Evolutionary conservation across 179 eudicot genomes (phyloP), one percentile per base, ranked within the genome.

Genomic region (Beta macrorhiza): DNA sequence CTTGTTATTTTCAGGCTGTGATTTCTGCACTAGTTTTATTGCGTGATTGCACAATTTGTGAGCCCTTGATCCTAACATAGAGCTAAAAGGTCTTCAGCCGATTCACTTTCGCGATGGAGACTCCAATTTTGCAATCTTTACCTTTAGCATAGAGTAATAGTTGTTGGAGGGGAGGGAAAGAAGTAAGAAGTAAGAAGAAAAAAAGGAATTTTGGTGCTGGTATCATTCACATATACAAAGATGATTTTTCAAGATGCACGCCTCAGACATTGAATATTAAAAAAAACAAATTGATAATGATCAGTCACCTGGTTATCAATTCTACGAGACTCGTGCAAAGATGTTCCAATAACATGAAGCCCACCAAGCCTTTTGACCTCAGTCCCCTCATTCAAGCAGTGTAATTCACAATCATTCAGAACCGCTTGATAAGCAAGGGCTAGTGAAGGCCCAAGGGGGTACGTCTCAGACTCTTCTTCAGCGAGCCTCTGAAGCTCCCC

Each of bases 271-370:
- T 22, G 22, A 72, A 32, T 6, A 45, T 80, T 59, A 51, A 52
- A 25, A 67, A 2, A 67, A 72, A n/a, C 49, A 64, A 12, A 29
- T 7, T 14, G 1, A 65, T 11, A 65, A 2, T 5, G 6, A 67
- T 72, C 71, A 71, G 82, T 87, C 76, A 91, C 99, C 93, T 97
- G 99, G 78, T 97, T 97, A 88, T 97, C 99, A 65, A 97, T 97
- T 90, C 99, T 91, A 22, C 99, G 93, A 22, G 99, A 97, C 83
- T 97, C 99, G 17, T 97, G 99, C 88, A 94, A 85, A 78, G 99
- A 97, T 62, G 99, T 97, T 51, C 99, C 99, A 80, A 97, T 93
- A 79, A 97, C 99, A 85, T 97, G 99, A 88, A 97, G 98, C 76
- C 99, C 99, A 52, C 99, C 99, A 79, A 97, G 97, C 79, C 85